Base-by-base conservation (phyloP, 495 filamentous ascomycete genomes). In the Niebla homalea region DNA sequence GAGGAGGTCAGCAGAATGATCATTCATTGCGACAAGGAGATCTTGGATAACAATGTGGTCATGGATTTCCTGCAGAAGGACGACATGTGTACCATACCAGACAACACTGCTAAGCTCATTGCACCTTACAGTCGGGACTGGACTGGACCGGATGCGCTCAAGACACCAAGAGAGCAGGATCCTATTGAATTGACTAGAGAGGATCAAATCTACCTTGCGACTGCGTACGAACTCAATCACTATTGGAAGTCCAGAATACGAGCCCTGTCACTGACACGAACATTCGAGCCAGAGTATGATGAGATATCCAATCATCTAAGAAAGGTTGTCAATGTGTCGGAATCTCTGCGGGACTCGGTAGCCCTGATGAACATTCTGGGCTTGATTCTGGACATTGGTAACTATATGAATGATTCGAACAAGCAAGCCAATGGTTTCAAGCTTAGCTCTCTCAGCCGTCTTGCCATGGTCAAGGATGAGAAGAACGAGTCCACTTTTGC, bases 341-440 rank as follows among this genome's bases (percentile, higher is more conserved):
- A 98, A 65, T 84, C 86, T 15, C 67, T 98, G 41, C 76, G 90
- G 25, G 87, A 90, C 56, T 96, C 90, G 2, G 87, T 93, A 3
- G 79, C 87, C 7, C 69, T 98, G 57, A 94, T 96, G 79, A 94
- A 92, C 53, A 87, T 98, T 38, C 81, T 98, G 19, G 90, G 90
- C 52, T 71, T 98, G 43, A 98, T 98, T 63, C 72, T 97, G 56
- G 88, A 94, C 67, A 94, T 98, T 60, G 92, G 92, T 61, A 98
- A 98, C 62, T 98, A 92, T 73, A 98, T 98, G 92, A 98, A 98
- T 69, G 92, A 97, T 59, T 81, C 89, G 43, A 96, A 94, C 65
- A 98, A 98, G 67, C 93, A 97, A 66, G 92, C 93, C 2, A 85
- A 83, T 54, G 92, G 92, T 43, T 98, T 98, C 81, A 98, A 98